Conservation (phyloP, 2,329 filamentous ascomycete species). For the Xylaria sp. region DNA sequence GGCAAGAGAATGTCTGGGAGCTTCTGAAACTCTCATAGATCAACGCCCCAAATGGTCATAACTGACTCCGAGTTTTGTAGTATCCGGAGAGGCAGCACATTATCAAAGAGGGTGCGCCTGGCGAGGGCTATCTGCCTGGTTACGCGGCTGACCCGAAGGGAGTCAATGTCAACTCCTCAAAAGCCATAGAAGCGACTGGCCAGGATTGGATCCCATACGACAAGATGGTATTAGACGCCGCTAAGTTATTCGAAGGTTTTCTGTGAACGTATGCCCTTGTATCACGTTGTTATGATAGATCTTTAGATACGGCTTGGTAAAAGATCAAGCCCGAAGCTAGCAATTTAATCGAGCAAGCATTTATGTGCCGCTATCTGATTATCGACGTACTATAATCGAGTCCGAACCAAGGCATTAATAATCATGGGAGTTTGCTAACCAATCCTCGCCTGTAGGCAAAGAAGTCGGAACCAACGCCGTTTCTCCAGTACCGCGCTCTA, state of each 20-base stretch:
- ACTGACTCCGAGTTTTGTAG: too few relatives aligned
- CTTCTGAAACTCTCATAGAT: too few relatives aligned
- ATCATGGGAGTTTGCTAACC: not conserved
- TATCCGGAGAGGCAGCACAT: slow-evolving; percentile 51
- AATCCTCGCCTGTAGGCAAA: not conserved
- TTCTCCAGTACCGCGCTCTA: slow-evolving; percentile 1
- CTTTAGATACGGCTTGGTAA: not conserved
- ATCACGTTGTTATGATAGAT: not conserved
- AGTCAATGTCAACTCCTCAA: slow-evolving; percentile 11
- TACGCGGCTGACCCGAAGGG: slow-evolving; percentile 27
- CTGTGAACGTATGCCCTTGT: not conserved
- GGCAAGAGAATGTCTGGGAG: too few relatives aligned
- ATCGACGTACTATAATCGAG: not conserved
- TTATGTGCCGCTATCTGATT: not conserved
- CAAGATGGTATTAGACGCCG: slow-evolving; percentile 35
- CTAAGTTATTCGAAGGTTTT: slow-evolving; percentile 35
- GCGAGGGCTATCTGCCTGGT: slow-evolving; percentile 51
- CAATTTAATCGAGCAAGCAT: not conserved
- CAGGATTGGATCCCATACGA: slow-evolving; percentile 37
- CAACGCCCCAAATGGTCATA: too few relatives aligned
- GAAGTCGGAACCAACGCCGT: not conserved
- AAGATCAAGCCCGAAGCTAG: not conserved
- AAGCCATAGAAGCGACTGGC: slow-evolving; percentile 34
- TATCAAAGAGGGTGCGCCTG: slow-evolving; percentile 53
- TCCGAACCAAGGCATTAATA: not conserved